Percentiles rank a stretch among this genome's conserved stretches.
These are phyloP conservation scores for Barnettozyma hawaiiensis DNA, from an alignment of 1,139 yeast genomes.

Conservation along the genomic window DNA sequence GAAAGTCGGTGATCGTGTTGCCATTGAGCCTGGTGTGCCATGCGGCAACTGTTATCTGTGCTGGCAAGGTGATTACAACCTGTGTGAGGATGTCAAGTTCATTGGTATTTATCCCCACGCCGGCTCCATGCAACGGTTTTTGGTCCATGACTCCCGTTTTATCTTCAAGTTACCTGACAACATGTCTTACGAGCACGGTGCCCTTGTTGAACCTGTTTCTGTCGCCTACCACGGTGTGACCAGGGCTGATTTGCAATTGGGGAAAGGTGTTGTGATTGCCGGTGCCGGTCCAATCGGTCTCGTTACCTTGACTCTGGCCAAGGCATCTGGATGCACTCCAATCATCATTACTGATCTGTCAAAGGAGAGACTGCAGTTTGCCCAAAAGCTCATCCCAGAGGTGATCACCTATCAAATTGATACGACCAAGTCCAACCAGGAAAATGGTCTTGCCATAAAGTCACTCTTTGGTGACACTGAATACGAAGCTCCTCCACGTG, in stretches of 20 bases:
- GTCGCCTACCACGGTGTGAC: conserved; percentile 81
- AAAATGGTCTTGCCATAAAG: conserved; percentile 30
- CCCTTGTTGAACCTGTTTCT: conserved; percentile 78
- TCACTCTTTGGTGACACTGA: conserved; percentile 27
- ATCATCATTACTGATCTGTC: conserved; percentile 29
- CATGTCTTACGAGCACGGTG: conserved; percentile 77
- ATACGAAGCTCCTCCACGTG: conserved; percentile 32
- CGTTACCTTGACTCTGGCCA: conserved; percentile 68
- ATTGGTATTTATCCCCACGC: conserved; percentile 80
- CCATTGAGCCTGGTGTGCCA: conserved; percentile 82
- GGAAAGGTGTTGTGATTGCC: conserved; percentile 68
- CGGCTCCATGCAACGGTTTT: conserved; percentile 62
- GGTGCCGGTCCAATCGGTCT: conserved; percentile 96
- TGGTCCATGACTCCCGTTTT: conserved; percentile 64
- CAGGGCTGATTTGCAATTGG: conserved; percentile 57
- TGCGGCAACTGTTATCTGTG: conserved; percentile 69
- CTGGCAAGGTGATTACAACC: conserved; percentile 67
- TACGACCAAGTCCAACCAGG: conserved; percentile 23
- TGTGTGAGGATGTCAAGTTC: conserved; percentile 76
- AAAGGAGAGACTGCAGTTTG: conserved; percentile 23
- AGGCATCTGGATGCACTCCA: conserved; percentile 72
- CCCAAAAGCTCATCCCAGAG: conserved; percentile 28
- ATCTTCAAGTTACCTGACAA: conserved; percentile 72
- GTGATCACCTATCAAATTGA: conserved; percentile 31
- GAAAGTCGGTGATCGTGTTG: conserved; percentile 72